A percentile compares a stretch with the other conserved stretches of the same genome.
These are phyloP conservation scores for Backusella psychrophila DNA, from an alignment of 192 early-diverging fungal species.

Conservation along the genomic window DNA sequence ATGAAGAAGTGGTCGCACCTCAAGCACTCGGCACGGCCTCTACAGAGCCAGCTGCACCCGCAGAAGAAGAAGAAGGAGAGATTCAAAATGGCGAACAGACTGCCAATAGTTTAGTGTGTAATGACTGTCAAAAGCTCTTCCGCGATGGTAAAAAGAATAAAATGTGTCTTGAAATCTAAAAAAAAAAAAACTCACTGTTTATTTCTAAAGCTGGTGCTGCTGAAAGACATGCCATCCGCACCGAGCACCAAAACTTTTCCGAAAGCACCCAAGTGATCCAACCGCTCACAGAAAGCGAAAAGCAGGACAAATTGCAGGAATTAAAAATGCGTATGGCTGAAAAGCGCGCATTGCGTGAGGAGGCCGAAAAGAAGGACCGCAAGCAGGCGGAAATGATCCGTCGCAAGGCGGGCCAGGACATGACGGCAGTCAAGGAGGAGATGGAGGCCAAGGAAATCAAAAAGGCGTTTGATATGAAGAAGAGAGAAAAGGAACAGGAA, in stretches of 20 bases:
- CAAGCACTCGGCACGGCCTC: conserved; percentile 38
- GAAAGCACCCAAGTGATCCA: conserved; percentile 76
- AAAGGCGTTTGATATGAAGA: conserved; percentile 66
- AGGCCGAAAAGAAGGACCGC: conserved; percentile 62
- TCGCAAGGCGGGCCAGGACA: conserved; percentile 71
- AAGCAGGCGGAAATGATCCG: conserved; percentile 72
- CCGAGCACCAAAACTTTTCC: conserved; percentile 71
- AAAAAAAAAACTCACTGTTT: neutral
- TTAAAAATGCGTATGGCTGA: conserved; percentile 60
- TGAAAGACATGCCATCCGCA: conserved; percentile 73
- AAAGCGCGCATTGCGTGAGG: conserved; percentile 62
- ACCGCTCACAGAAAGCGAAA: conserved; percentile 81
- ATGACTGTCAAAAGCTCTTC: conserved; percentile 81
- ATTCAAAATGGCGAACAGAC: conserved; percentile 72
- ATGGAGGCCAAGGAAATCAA: conserved; percentile 73
- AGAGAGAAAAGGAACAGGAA: conserved; percentile 79
- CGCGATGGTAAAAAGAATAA: conserved; percentile 53
- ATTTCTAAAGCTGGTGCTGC: conserved; percentile 58
- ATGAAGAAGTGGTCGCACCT: conserved; percentile 36
- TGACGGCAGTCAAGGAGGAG: conserved; percentile 64
- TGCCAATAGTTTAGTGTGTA: conserved; percentile 75
- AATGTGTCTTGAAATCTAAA: too few species aligned
- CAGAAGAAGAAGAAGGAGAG: conserved; percentile 37
- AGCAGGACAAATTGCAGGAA: conserved; percentile 66
- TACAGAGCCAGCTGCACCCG: conserved; percentile 13